Evolutionary conservation across 2,329 filamentous ascomycete genomes (phyloP).

Genomic region (Pseudogymnoascus sp.): DNA sequence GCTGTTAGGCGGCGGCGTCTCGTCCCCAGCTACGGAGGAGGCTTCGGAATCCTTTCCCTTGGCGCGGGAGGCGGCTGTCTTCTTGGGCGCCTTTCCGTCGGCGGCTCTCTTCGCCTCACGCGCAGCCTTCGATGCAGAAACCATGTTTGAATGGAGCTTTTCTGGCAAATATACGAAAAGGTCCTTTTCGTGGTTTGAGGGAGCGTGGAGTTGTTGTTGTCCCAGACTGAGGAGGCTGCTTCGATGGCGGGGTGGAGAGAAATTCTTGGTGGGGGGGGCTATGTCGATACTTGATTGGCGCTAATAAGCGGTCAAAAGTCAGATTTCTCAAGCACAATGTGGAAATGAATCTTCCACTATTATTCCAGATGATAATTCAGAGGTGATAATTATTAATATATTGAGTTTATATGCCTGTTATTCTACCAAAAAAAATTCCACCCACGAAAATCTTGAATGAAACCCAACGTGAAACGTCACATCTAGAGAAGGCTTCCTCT

Average conservation of each 20-base stretch:
- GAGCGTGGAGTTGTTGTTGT: slow-evolving; percentile 9
- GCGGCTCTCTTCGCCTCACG: slow-evolving; percentile 64
- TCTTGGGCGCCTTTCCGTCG: slow-evolving; percentile 69
- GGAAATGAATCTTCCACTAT: neutral
- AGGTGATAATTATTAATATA: neutral
- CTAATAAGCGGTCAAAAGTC: slow-evolving; percentile 12
- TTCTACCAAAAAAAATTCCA: neutral
- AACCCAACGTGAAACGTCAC: neutral
- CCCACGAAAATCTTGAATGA: neutral
- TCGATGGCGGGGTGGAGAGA: slow-evolving; percentile 11
- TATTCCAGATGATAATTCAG: neutral
- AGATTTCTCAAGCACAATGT: slow-evolving; percentile 11
- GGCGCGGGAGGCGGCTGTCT: slow-evolving; percentile 59
- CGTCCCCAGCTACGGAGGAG: slow-evolving; percentile 64
- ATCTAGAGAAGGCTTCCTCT: neutral
- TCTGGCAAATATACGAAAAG: slow-evolving; percentile 4
- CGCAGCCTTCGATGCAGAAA: slow-evolving; percentile 65
- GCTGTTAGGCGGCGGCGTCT: slow-evolving; percentile 57
- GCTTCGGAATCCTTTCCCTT: slow-evolving; percentile 62
- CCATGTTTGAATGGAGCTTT: slow-evolving; percentile 43
- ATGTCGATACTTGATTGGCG: slow-evolving; percentile 10
- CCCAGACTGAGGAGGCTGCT: slow-evolving; percentile 5
- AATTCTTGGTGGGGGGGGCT: slow-evolving; percentile 10
- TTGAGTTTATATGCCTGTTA: neutral
- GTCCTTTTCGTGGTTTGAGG: slow-evolving; percentile 4